These are phyloP conservation scores for Lizonia empirigonia DNA, from an alignment of 2,329 filamentous ascomycete genomes.

Conservation along the genomic window DNA sequence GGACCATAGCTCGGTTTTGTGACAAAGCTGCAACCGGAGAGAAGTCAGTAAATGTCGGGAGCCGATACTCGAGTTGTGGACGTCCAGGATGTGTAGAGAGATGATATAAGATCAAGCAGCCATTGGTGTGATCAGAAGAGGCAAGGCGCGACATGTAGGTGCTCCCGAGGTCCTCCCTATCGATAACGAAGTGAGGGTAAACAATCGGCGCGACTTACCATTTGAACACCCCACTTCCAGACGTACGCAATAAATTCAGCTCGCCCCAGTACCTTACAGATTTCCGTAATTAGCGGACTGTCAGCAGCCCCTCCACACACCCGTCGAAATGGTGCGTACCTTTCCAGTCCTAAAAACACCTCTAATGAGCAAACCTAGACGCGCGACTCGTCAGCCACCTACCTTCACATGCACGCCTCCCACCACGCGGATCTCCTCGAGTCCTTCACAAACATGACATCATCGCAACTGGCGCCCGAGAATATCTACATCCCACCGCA, in stretches of 20 bases:
- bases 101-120: not conserved
- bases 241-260: not conserved
- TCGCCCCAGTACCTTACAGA: not conserved
- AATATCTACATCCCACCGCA: constrained; percentile 82
- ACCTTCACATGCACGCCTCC: constrained; percentile 74
- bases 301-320: no score
- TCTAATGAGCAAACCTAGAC: constrained; percentile 45
- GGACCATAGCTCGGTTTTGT: no score
- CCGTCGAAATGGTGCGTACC: constrained; percentile 11
- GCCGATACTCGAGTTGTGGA: no score
- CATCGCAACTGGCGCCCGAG: constrained; percentile 56
- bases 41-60: not conserved
- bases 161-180: not conserved
- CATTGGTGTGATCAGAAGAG: not conserved
- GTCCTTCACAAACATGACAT: constrained; percentile 52
- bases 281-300: not conserved
- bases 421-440: constrained; percentile 81
- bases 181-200: constrained; percentile 2
- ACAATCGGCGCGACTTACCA: not conserved
- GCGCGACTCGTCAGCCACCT: constrained; percentile 77
- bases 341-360: no score
- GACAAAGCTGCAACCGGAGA: no score
- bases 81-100: not conserved
- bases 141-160: constrained; percentile 6
- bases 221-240: not conserved